These are phyloP conservation scores for Xylaria digitata DNA, from an alignment of 2,329 filamentous ascomycete genomes.

Conservation along the genomic window DNA sequence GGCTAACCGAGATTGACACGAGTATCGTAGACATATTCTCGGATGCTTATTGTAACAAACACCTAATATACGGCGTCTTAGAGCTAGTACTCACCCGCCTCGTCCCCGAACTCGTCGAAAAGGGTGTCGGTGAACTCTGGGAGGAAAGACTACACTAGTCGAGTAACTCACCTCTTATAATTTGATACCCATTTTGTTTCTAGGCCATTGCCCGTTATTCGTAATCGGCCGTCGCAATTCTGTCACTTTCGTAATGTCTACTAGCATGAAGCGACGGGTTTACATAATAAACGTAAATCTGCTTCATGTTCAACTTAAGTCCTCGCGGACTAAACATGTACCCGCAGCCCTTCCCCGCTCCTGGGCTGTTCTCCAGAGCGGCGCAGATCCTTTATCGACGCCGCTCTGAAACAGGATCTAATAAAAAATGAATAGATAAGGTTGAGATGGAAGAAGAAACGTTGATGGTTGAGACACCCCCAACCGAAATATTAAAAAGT, in stretches of 20 bases:
- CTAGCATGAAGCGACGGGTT: neutral
- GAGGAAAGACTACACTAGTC: slow-evolving; percentile 70
- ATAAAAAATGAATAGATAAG: neutral
- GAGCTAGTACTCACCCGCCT: slow-evolving; percentile 85
- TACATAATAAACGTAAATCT: neutral
- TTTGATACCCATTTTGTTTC: slow-evolving; percentile 22
- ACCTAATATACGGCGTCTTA: slow-evolving; percentile 83
- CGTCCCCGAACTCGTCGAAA: slow-evolving; percentile 84
- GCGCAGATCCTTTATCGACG: neutral
- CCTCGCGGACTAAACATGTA: slow-evolving; percentile 24
- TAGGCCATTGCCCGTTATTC: neutral
- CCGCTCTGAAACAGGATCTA: neutral
- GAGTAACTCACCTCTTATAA: slow-evolving; percentile 16
- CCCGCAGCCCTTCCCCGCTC: neutral
- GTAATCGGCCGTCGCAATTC: neutral
- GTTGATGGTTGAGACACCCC: neutral
- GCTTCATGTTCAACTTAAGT: slow-evolving; percentile 20
- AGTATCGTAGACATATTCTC: slow-evolving; percentile 78
- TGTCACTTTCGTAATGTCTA: neutral
- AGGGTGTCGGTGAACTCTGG: slow-evolving; percentile 76
- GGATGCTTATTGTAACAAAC: slow-evolving; percentile 92
- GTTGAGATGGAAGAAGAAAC: neutral
- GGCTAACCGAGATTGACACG: slow-evolving; percentile 69
- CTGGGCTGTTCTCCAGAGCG: neutral
- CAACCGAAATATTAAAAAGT: neutral